Evolutionary conservation across 352 stramenopile species (phyloP), one percentile per base, ranked within the genome.

Genomic region (Globisporangium alternatum): DNA sequence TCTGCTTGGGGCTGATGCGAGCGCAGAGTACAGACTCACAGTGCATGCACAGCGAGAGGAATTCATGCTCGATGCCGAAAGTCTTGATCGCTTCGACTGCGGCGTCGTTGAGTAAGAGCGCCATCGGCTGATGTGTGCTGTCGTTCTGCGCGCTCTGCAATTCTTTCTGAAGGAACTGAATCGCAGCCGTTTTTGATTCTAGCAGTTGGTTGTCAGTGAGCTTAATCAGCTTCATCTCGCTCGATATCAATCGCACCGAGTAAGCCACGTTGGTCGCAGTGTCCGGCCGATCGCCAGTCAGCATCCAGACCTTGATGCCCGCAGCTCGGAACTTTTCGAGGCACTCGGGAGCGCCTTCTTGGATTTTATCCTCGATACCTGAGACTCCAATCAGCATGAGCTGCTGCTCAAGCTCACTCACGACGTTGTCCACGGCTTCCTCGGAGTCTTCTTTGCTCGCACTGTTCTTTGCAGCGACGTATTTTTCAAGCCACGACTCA

Each of bases 1-100:
- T 99, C 75, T 99, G 97, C 62, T 97, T 95, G 13, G 97, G 97
- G 60, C 88, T 98, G 9, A 99, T 97, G 44, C 97, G 89, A 44
- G 95, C 98, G 47, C 95, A 97, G 58, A 99, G 94, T 1, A 99
- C 96, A 22, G 93, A 96, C 35, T 97, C 80, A 60, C 92, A 98
- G 71, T 68, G 96, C 71, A 76, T 76, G 17, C 76, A 88, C 1
- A 86, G 52, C 5, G 70, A 56, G 9, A 89, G 62, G 51, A 89
- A 78, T 22, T 83, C 71, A 10, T 57, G 62, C 60, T 88, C 75
- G 8, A 90, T 66, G 0, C 66, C 59, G 22, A 74, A 76, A 2
- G 31, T 31, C 19, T 57, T 65, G 33, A 83, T 67, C n/a, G 80
- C 65, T 67, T 88, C 81, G 0, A 90, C 65, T 7, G 79, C 73